These are phyloP conservation scores for Metschnikowia gruessii DNA, from an alignment of 805 yeast species.

Conservation along the genomic window DNA sequence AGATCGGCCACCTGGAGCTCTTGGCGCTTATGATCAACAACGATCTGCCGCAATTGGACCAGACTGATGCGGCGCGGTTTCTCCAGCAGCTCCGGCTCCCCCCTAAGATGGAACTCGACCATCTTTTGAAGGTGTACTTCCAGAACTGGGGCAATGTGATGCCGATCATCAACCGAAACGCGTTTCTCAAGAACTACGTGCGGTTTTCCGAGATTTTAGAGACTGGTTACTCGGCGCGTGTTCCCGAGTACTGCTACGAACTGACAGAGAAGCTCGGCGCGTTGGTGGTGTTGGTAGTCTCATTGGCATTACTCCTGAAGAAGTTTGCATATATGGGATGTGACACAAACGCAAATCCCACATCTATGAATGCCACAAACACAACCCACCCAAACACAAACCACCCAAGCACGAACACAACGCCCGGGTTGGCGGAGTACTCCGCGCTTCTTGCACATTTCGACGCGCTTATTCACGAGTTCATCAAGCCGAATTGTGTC, in stretches of 20 bases:
- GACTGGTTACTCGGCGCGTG: constrained; percentile 21
- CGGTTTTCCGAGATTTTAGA: constrained; percentile 48
- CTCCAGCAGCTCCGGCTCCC: constrained; percentile 35
- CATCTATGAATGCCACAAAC: constrained; percentile 1
- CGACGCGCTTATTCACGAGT: constrained; percentile 59
- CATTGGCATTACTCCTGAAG: constrained; percentile 47
- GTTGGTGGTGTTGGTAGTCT: constrained; percentile 44
- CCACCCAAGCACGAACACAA: too few relatives aligned
- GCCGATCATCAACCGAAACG: constrained; percentile 67
- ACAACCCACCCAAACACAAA: too few relatives aligned
- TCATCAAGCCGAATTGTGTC: constrained; percentile 57
- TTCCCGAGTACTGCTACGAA: constrained; percentile 22
- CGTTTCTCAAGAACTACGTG: constrained; percentile 61
- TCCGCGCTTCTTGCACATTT: constrained; percentile 42
- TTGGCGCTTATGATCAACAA: constrained; percentile 28
- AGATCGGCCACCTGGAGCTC: constrained; percentile 14
- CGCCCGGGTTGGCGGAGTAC: constrained; percentile 16
- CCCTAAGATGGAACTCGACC: constrained; percentile 61
- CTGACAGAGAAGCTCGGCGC: constrained; percentile 57
- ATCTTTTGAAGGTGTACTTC: constrained; percentile 63
- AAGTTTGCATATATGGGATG: constrained; percentile 28
- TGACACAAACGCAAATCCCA: constrained; percentile 2
- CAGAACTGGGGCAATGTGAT: constrained; percentile 72
- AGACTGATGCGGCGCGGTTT: constrained; percentile 44
- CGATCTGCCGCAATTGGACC: constrained; percentile 27